phyloP scores from a whole-genome alignment of 257 asterid species.

The Cinchona pubescens region DNA sequence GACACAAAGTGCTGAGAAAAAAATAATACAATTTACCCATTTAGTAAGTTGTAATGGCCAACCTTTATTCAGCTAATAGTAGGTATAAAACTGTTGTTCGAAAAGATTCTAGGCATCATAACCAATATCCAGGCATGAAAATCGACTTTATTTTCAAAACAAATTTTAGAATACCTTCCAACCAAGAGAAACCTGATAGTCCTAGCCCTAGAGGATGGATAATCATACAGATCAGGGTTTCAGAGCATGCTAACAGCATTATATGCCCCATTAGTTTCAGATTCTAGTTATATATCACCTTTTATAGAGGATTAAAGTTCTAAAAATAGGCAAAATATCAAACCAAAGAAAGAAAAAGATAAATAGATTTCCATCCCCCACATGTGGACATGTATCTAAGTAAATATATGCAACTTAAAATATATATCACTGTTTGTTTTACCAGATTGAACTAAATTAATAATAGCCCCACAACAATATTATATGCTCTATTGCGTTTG shows the following conservation, averaged over 20 bases:
- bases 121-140: neutral
- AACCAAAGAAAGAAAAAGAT: neutral
- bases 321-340: neutral
- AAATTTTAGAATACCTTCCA: neutral
- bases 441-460: neutral
- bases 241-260: neutral
- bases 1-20: constrained; percentile 29
- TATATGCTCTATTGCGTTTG: neutral
- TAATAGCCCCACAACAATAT: neutral
- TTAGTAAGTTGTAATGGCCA: too few species aligned
- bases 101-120: neutral
- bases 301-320: neutral
- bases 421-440: neutral
- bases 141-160: neutral
- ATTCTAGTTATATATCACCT: neutral
- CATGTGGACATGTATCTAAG: neutral
- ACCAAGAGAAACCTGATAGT: neutral
- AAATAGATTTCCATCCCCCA: neutral
- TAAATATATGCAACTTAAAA: neutral
- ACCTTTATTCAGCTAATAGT: neutral
- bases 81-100: neutral
- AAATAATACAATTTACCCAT: constrained; percentile 7
- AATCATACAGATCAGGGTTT: neutral
- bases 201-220: neutral
- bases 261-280: neutral